phyloP scores from a whole-genome alignment of 2,329 filamentous ascomycete genomes.

The Colletotrichum sp. region DNA sequence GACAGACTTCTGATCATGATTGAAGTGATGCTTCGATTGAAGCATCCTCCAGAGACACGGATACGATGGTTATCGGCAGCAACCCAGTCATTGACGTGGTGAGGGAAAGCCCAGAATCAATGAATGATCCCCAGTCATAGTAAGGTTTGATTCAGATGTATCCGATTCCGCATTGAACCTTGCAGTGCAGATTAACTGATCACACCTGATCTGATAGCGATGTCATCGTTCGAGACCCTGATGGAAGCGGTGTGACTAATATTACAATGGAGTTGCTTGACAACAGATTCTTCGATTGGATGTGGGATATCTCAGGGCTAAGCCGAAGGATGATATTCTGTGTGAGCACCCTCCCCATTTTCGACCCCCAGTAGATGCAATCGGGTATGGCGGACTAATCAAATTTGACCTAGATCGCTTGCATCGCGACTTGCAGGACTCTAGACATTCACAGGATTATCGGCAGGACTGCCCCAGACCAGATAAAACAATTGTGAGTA shows the following conservation, averaged over 20 bases:
- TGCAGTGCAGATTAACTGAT: not conserved
- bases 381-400: not conserved
- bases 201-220: not conserved
- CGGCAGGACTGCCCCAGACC: not conserved
- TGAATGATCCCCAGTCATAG: not conserved
- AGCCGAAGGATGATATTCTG: not conserved
- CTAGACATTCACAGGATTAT: not conserved
- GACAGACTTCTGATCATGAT: not conserved
- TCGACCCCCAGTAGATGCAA: not conserved
- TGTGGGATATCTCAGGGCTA: fast-evolving
- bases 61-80: not conserved
- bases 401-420: not conserved
- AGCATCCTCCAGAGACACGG: not conserved
- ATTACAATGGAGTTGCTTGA: not conserved
- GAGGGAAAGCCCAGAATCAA: not conserved
- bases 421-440: not conserved
- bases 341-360: not conserved
- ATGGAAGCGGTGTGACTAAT: not conserved
- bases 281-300: not conserved
- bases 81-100: not conserved
- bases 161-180: not conserved
- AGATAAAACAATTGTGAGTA: not conserved
- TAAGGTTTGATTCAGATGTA: not conserved
- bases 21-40: not conserved
- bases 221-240: not conserved